Conservation (phyloP, 2,329 filamentous ascomycete genomes). For the Malbranchea cinnamomea region DNA sequence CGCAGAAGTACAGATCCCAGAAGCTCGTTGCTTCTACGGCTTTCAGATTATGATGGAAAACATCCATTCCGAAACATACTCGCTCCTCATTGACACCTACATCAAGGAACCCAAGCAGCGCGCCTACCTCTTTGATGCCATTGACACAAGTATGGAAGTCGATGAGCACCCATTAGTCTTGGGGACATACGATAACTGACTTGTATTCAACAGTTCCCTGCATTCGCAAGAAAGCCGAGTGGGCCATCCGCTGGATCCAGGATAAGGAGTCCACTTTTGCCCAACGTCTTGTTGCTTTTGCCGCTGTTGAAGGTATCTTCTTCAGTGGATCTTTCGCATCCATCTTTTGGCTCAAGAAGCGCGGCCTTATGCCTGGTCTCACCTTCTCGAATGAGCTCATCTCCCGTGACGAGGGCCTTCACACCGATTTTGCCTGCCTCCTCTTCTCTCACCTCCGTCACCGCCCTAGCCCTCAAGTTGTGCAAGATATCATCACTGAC, state of each 20-base stretch:
- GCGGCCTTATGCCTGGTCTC: conserved; percentile 92
- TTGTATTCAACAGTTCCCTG: conserved; percentile 69
- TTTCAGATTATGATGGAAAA: conserved; percentile 99
- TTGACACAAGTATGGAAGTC: conserved; percentile 72
- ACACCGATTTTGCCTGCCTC: conserved; percentile 97
- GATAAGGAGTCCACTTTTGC: conserved; percentile 91
- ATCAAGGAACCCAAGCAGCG: conserved; percentile 95
- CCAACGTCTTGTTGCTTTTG: conserved; percentile 89
- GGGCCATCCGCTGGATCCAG: conserved; percentile 88
- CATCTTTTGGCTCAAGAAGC: conserved; percentile 99
- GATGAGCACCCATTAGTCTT: neutral
- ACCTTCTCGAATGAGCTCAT: conserved; percentile 99
- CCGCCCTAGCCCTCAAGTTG: conserved; percentile 66
- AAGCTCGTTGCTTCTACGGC: conserved; percentile 98
- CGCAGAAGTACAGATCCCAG: conserved; percentile 87
- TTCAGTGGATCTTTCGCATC: conserved; percentile 97
- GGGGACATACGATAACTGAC: too few species aligned
- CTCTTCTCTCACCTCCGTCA: conserved; percentile 95
- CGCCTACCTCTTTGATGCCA: conserved; percentile 91
- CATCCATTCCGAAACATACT: conserved; percentile 99
- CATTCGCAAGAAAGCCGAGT: conserved; percentile 97
- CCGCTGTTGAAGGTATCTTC: conserved; percentile 98
- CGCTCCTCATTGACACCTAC: conserved; percentile 95
- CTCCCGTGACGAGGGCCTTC: conserved; percentile 96
- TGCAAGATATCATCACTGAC: conserved; percentile 82